Percentiles rank a stretch among this genome's conserved stretches.
Conservation (phyloP, 257 asterid genomes). For the Sherardia arvensis region DNA sequence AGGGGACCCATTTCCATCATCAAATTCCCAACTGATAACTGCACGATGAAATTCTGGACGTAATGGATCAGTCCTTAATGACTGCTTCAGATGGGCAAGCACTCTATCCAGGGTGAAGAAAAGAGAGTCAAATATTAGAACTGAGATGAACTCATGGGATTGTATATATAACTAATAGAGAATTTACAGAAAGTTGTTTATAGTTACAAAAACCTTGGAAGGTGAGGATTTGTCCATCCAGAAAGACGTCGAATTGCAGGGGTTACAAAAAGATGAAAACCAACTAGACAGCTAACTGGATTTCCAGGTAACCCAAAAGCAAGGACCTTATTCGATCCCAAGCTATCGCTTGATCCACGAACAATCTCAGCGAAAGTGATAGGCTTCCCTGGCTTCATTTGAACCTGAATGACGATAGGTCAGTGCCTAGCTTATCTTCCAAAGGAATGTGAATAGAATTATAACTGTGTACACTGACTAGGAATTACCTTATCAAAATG, state of each 20-base stretch:
- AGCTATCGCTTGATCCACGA: conserved; percentile 29
- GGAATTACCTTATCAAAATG: conserved; percentile 68
- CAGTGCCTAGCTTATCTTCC: conserved; percentile 1
- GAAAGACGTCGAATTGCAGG: conserved; percentile 82
- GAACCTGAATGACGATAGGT: conserved; percentile 47
- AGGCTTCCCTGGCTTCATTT: conserved; percentile 96
- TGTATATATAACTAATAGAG: conserved; percentile 9
- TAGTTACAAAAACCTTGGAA: conserved; percentile 57
- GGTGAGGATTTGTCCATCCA: conserved; percentile 82
- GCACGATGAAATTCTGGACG: conserved; percentile 89
- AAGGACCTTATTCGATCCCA: conserved; percentile 46
- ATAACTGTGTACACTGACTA: background rate
- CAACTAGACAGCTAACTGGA: conserved; percentile 91
- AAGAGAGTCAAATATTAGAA: conserved; percentile 13
- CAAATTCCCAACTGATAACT: conserved; percentile 55
- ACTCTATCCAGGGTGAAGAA: conserved; percentile 35
- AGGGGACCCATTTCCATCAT: conserved; percentile 37
- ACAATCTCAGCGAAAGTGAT: conserved; percentile 79
- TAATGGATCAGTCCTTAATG: conserved; percentile 59
- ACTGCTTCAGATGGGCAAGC: conserved; percentile 73
- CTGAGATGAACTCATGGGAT: conserved; percentile 7
- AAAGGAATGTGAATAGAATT: background rate
- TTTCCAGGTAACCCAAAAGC: conserved; percentile 99
- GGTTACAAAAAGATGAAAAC: conserved; percentile 87
- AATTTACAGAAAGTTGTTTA: conserved; percentile 6